Evolutionary conservation across 306 rosid species (phyloP).

Genomic region (Malus asiatica): DNA sequence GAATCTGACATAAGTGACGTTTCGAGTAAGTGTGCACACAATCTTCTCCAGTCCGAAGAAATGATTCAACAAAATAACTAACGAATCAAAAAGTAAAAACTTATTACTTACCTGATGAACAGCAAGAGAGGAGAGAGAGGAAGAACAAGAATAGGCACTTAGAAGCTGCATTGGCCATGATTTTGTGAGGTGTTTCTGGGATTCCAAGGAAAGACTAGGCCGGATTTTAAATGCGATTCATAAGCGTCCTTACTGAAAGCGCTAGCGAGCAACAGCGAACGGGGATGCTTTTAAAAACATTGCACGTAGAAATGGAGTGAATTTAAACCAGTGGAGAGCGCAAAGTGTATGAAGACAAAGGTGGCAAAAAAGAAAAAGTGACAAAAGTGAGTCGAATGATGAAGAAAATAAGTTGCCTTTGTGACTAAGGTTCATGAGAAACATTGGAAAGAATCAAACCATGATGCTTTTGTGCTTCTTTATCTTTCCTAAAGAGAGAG

Average conservation of each 20-base stretch:
- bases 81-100: background rate
- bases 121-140: conserved; percentile 42
- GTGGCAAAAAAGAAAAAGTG: conserved; percentile 15
- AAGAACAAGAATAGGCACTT: conserved; percentile 34
- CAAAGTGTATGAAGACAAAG: conserved; percentile 35
- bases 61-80: background rate
- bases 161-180: conserved; percentile 52
- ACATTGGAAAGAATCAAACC: conserved; percentile 17
- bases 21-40: background rate
- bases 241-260: background rate
- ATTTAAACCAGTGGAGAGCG: conserved; percentile 15
- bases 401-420: conserved; percentile 54
- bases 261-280: background rate
- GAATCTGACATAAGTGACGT: background rate
- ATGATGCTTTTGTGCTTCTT: conserved; percentile 26
- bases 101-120: conserved; percentile 48
- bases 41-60: background rate
- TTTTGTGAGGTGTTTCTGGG: conserved; percentile 14
- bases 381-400: conserved; percentile 13
- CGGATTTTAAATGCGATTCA: conserved; percentile 24
- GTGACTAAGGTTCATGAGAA: conserved; percentile 35
- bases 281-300: conserved; percentile 31
- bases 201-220: conserved; percentile 27
- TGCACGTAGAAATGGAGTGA: conserved; percentile 14
- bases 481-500: conserved; percentile 22